Evolutionary conservation across 1,284 basidiomycete species (phyloP), one percentile per base, ranked within the genome.

Genomic region (Apiotrichum porosum): DNA sequence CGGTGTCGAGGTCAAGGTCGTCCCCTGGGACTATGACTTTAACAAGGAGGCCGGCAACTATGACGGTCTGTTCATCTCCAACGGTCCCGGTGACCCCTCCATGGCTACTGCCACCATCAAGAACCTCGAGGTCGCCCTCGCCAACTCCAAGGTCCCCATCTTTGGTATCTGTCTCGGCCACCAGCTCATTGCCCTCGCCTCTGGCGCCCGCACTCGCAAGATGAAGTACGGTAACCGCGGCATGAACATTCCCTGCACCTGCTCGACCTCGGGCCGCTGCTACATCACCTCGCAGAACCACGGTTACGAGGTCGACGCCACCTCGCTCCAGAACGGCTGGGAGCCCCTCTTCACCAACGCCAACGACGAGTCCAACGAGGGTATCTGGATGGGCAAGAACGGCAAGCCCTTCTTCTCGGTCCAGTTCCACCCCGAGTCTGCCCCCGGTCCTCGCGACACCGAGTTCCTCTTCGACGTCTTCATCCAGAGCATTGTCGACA

Each of bases 141-240:
- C 83, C 63, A 80, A 78, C 58, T 81, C 79, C 50, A 84, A 87
- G 58, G 81, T 80, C 40, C 95, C 95, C 30, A 88, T 99, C 66
- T 99, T 98, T 65, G 95, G 95, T 74, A 98, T 99, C 69, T 99
- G 95, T 78, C 83, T 98, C 34, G 95, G 95, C 41, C 95, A 99
- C 74, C 95, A 99, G 76, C 80, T 99, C 24, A 82, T 99, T 54
- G 91, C 93, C 6, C 82, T 97, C 48, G 95, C 95, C 34, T 87
- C 89, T 5, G 95, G 95, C 39, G 94, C 92, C 9, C 81, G 79
- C 54, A 98, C 95, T 9, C 87, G 86, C 42, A 98, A 98, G 76
- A 97, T 98, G 89, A 97, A 97, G 78, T 98, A 97, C 72, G 95
- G 95, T 48, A 98, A 98, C 72, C 88, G 95, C 59, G 95, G 95